These are phyloP conservation scores for Dipteronia sinensis DNA, from an alignment of 345 rosid genomes.

Conservation along the genomic window DNA sequence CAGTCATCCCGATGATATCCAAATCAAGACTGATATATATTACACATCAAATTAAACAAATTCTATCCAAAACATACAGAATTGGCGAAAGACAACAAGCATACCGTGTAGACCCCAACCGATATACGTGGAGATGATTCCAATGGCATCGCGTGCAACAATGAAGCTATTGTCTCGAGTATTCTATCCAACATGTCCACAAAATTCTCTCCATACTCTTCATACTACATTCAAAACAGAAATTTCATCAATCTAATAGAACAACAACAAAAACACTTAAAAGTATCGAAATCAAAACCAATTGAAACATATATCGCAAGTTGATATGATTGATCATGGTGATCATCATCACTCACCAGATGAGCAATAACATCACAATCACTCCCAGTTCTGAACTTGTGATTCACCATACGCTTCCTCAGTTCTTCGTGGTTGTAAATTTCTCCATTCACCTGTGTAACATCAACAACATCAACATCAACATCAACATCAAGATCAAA, in stretches of 20 bases:
- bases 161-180: slow-evolving; percentile 80
- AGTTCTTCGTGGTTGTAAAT: slow-evolving; percentile 90
- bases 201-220: slow-evolving; percentile 82
- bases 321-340: too few relatives aligned
- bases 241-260: not conserved
- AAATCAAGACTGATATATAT: slow-evolving; percentile 62
- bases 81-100: not conserved
- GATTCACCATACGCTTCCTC: slow-evolving; percentile 61
- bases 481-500: too few relatives aligned
- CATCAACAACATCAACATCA: not conserved
- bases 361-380: slow-evolving; percentile 97
- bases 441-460: slow-evolving; percentile 82
- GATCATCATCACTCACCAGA: slow-evolving; percentile 63
- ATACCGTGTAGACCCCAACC: slow-evolving; percentile 96
- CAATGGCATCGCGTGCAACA: slow-evolving; percentile 93
- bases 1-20: slow-evolving; percentile 94
- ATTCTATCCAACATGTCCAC: slow-evolving; percentile 94
- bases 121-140: slow-evolving; percentile 86
- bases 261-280: not conserved
- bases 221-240: slow-evolving; percentile 44
- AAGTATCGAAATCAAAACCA: not conserved
- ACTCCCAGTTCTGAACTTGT: slow-evolving; percentile 84
- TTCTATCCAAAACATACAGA: not conserved
- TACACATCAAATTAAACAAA: not conserved
- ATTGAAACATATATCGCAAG: too few relatives aligned